Evolutionary conservation across 2,329 filamentous ascomycete genomes (phyloP), one percentile per base, ranked within the genome.

Genomic region (Diaporthe helianthi): DNA sequence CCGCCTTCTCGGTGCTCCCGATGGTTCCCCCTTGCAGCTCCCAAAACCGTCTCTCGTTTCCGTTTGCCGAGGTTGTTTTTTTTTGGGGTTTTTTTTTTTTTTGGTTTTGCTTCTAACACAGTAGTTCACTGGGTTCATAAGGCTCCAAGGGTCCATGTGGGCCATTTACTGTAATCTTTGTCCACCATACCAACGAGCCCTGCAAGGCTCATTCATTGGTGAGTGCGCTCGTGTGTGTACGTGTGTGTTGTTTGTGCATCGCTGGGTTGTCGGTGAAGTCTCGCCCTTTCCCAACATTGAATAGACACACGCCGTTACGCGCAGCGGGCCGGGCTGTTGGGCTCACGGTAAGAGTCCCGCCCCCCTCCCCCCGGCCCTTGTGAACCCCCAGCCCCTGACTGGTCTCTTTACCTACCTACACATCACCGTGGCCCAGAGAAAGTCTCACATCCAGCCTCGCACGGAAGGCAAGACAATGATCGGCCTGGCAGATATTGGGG

Each of bases 1-100:
- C 58, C 55, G 54, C 41, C 58, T 61, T 51, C 19, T 71, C 66
- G 69, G 69, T 65, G 38, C 29, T 65, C 46, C 66, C 69, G 69
- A 44, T 44, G 54, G 54, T 58, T 58, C 49, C 63, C 68, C 53
- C 58, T 63, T 63, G 58, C 58, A 51, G 38, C 36, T 52, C 38
- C n/a, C 15, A 46, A 36, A 15, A 15, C 36, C 36, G 13, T 38
- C 54, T 12, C 13, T 49, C 46, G 24, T 58, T 36, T 58, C 51
- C 52, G 31, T 41, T 49, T 53, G n/a, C 49, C 55, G 49, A 22
- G 41, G 41, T n/a, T n/a, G n/a, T n/a, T n/a, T n/a, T n/a, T n/a
- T n/a, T n/a, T n/a, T n/a, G n/a, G n/a, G n/a, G n/a, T n/a, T n/a
- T n/a, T n/a, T n/a, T n/a, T n/a, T n/a, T n/a, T n/a, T n/a, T n/a